These are phyloP conservation scores for Fomitopsis pinicola DNA, from an alignment of 1,284 basidiomycete species.

Conservation along the genomic window DNA sequence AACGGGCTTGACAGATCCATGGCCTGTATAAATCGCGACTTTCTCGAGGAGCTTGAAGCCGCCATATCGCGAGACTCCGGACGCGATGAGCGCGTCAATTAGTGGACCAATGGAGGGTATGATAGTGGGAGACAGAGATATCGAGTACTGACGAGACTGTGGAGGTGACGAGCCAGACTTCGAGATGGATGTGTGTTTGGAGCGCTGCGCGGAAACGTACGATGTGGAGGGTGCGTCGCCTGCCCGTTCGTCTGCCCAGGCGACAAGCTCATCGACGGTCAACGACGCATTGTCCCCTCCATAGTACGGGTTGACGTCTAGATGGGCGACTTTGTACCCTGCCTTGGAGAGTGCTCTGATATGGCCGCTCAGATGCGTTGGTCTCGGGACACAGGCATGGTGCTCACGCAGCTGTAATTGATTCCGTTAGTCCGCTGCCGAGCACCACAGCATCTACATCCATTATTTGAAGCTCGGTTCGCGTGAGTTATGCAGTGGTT, in stretches of 20 bases:
- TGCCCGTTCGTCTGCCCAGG: constrained; percentile 54
- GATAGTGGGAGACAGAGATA: constrained; percentile 81
- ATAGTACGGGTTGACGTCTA: constrained; percentile 85
- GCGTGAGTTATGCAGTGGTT: not conserved
- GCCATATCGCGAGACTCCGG: constrained; percentile 88
- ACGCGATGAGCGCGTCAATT: constrained; percentile 77
- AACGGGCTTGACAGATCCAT: constrained; percentile 56
- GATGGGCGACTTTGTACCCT: constrained; percentile 82
- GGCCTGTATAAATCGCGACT: constrained; percentile 54
- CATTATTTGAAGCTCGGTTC: constrained; percentile 10
- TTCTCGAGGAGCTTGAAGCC: constrained; percentile 86
- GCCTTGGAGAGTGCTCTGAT: constrained; percentile 82
- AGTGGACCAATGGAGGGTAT: constrained; percentile 79
- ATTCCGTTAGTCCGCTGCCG: constrained; percentile 85
- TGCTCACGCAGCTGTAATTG: constrained; percentile 86
- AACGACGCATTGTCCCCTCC: constrained; percentile 82
- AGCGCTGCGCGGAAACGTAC: constrained; percentile 24
- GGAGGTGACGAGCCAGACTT: constrained; percentile 40
- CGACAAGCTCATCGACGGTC: constrained; percentile 73
- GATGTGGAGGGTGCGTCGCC: constrained; percentile 9
- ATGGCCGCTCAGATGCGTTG: constrained; percentile 22
- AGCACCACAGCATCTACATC: constrained; percentile 80
- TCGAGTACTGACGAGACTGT: constrained; percentile 74
- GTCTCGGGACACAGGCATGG: constrained; percentile 2
- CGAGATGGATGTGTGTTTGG: constrained; percentile 37